Evolutionary conservation across 306 rosid species (phyloP).

Genomic region (Sphenostylis stenocarpa): DNA sequence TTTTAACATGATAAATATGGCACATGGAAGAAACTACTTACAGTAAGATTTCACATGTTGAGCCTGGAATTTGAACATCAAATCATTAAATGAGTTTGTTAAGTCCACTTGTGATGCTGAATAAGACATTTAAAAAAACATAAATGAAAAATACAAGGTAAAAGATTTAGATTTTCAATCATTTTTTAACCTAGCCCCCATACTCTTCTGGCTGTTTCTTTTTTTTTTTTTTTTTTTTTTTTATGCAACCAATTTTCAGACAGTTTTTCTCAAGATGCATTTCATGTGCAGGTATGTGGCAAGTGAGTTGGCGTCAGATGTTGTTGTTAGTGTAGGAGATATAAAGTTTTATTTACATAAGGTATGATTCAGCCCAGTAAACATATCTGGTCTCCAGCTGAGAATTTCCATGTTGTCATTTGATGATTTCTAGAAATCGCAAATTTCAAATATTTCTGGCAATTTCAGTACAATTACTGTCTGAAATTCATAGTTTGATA

Average conservation of each 20-base stretch:
- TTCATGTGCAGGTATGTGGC: conserved; percentile 74
- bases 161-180: not conserved
- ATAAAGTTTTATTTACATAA: conserved; percentile 81
- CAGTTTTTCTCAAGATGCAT: conserved; percentile 12
- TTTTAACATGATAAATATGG: too few relatives aligned
- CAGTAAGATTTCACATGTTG: not conserved
- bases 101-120: conserved; percentile 14
- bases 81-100: not conserved
- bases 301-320: conserved; percentile 82
- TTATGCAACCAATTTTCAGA: conserved; percentile 11
- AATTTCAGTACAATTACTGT: not conserved
- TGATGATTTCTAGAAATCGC: not conserved
- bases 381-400: not conserved
- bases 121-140: not conserved
- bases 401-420: conserved; percentile 13
- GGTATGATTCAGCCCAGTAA: conserved; percentile 49
- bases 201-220: not conserved
- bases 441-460: not conserved
- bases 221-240: not conserved
- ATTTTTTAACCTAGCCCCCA: not conserved
- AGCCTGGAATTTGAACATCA: not conserved
- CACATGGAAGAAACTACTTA: not conserved
- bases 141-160: not conserved
- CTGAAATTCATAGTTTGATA: not conserved
- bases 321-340: conserved; percentile 62